Percentiles rank a stretch among this genome's conserved stretches.
These are phyloP conservation scores for Thyridium curvatum DNA, from an alignment of 2,329 filamentous ascomycete genomes.

Conservation along the genomic window DNA sequence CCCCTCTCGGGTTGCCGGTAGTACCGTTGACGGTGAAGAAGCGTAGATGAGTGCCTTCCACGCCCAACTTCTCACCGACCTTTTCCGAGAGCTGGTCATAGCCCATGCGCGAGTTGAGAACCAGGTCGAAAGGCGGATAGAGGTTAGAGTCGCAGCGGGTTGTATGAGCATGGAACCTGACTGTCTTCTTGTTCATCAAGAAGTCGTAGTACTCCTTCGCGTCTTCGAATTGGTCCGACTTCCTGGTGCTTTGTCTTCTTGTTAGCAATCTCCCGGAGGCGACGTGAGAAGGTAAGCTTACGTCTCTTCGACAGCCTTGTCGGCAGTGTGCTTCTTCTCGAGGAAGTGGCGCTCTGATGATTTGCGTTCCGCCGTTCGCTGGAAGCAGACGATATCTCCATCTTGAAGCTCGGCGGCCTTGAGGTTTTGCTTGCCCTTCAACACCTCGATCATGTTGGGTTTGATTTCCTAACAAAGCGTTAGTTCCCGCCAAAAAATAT, in stretches of 20 bases:
- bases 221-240: slow-evolving; percentile 55
- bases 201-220: slow-evolving; percentile 91
- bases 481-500: background rate
- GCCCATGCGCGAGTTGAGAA: slow-evolving; percentile 78
- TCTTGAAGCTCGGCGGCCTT: slow-evolving; percentile 93
- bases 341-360: slow-evolving; percentile 22
- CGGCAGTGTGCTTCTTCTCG: slow-evolving; percentile 32
- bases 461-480: slow-evolving; percentile 69
- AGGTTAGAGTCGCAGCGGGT: slow-evolving; percentile 47
- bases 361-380: slow-evolving; percentile 53
- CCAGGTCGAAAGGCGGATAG: slow-evolving; percentile 65
- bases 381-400: slow-evolving; percentile 94
- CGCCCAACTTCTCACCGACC: slow-evolving; percentile 69
- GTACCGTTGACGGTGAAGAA: slow-evolving; percentile 81
- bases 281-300: slow-evolving; percentile 7
- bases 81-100: slow-evolving; percentile 85
- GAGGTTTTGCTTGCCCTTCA: slow-evolving; percentile 86
- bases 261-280: too few relatives aligned
- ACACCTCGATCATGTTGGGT: slow-evolving; percentile 89
- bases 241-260: slow-evolving; percentile 17
- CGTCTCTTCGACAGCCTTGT: slow-evolving; percentile 26
- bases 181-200: slow-evolving; percentile 72
- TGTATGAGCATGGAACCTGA: slow-evolving; percentile 70
- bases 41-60: slow-evolving; percentile 80
- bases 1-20: slow-evolving; percentile 68